Percentiles rank a stretch among this genome's conserved stretches.
Conservation (phyloP, 1,284 basidiomycete species). For the Rhodotorula glutinis region DNA sequence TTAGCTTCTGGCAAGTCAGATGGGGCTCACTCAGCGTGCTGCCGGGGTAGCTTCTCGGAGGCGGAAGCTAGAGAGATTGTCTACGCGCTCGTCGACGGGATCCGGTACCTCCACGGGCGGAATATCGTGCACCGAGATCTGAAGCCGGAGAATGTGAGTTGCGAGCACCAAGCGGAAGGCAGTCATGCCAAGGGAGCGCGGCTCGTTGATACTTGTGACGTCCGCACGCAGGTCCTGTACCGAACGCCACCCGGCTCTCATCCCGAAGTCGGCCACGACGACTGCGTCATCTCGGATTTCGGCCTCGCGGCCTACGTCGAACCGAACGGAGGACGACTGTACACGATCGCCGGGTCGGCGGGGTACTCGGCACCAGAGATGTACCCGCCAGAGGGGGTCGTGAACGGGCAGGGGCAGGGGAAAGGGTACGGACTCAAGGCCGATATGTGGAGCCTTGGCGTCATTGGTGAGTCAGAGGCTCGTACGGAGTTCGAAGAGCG, state of each 20-base stretch:
- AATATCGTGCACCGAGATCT: slow-evolving; percentile 39
- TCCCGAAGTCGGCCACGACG: slow-evolving; percentile 31
- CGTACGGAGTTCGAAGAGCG: too few relatives aligned
- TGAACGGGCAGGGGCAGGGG: slow-evolving; percentile 3
- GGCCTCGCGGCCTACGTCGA: slow-evolving; percentile 35
- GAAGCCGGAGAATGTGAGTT: slow-evolving; percentile 38
- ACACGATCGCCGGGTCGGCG: slow-evolving; percentile 38
- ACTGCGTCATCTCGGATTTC: slow-evolving; percentile 39
- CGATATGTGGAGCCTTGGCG: slow-evolving; percentile 38
- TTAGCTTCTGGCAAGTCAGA: too few relatives aligned
- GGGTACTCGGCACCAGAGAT: slow-evolving; percentile 43
- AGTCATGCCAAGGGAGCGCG: not conserved
- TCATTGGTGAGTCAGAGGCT: slow-evolving; percentile 7
- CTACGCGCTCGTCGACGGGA: slow-evolving; percentile 28
- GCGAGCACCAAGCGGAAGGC: too few relatives aligned
- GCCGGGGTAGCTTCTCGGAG: slow-evolving; percentile 46
- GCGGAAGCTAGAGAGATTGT: slow-evolving; percentile 43
- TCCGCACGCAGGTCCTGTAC: slow-evolving; percentile 31
- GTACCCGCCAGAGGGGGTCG: slow-evolving; percentile 25
- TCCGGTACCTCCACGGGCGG: slow-evolving; percentile 24
- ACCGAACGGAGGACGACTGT: slow-evolving; percentile 35
- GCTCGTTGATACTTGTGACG: too few relatives aligned
- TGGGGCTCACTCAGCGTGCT: too few relatives aligned
- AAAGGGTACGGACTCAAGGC: slow-evolving; percentile 32
- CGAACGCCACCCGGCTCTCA: slow-evolving; percentile 34